Evolutionary conservation across 495 filamentous ascomycete species (phyloP).

Genomic region (Penicillium antarcticum): DNA sequence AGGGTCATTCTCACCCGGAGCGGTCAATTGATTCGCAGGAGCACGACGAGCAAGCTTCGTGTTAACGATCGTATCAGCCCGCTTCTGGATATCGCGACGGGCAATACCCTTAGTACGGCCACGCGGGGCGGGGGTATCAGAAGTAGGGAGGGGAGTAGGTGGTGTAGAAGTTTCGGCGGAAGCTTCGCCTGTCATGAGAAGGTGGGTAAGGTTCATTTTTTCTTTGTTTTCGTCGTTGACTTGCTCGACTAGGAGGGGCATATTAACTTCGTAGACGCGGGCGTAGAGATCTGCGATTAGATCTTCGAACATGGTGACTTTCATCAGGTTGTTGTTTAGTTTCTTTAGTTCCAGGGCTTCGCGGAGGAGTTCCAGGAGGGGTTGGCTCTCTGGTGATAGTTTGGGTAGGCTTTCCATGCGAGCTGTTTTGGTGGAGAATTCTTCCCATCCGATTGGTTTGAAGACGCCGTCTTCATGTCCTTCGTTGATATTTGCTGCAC

Average conservation of each 20-base stretch:
- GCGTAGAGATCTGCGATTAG: slow-evolving; percentile 85
- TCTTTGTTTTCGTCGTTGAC: slow-evolving; percentile 51
- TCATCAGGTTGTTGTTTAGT: slow-evolving; percentile 81
- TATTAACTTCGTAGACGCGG: slow-evolving; percentile 62
- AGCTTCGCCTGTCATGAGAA: slow-evolving; percentile 43
- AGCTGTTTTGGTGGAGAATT: slow-evolving; percentile 64
- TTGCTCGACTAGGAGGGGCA: slow-evolving; percentile 43
- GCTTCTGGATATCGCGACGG: slow-evolving; percentile 60
- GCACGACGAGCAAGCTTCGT: slow-evolving; percentile 37
- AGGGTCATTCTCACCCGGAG: slow-evolving; percentile 22
- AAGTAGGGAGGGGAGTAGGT: slow-evolving; percentile 31
- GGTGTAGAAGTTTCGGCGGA: slow-evolving; percentile 35
- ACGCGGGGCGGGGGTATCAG: slow-evolving; percentile 42
- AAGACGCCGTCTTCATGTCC: slow-evolving; percentile 76
- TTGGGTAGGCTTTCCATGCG: slow-evolving; percentile 52
- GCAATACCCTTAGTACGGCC: slow-evolving; percentile 58
- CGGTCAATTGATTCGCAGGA: slow-evolving; percentile 23
- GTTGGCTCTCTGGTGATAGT: slow-evolving; percentile 33
- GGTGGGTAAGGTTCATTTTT: slow-evolving; percentile 58
- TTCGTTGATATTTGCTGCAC: slow-evolving; percentile 59
- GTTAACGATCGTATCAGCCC: slow-evolving; percentile 56
- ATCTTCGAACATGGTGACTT: slow-evolving; percentile 80
- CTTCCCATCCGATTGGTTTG: slow-evolving; percentile 71
- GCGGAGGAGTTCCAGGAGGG: slow-evolving; percentile 67
- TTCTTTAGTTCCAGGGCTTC: slow-evolving; percentile 90